Conservation (phyloP, 2,329 filamentous ascomycete species). For the Elsinoe arachidis region DNA sequence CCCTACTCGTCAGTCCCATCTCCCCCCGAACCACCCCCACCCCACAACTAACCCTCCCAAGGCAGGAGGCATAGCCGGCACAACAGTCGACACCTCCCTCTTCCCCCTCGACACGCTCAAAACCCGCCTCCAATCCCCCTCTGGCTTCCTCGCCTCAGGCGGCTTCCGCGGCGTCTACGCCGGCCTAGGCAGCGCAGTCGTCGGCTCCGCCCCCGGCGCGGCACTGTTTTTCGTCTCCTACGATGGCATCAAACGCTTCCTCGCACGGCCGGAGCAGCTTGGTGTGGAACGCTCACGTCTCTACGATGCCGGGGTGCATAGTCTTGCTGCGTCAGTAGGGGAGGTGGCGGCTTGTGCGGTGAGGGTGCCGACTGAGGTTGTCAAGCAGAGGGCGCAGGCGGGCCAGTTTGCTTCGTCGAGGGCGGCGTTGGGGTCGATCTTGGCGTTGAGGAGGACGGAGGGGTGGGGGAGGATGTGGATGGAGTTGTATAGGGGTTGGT, state of each 20-base stretch:
- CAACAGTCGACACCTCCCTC: slow-evolving; percentile 91
- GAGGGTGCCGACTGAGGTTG: slow-evolving; percentile 87
- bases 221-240: slow-evolving; percentile 74
- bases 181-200: slow-evolving; percentile 78
- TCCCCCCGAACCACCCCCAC: too few relatives aligned
- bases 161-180: slow-evolving; percentile 90
- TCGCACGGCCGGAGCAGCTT: neutral
- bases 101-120: slow-evolving; percentile 98
- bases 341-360: slow-evolving; percentile 90
- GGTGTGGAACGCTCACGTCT: neutral
- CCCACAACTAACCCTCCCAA: slow-evolving; percentile 24
- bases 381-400: slow-evolving; percentile 95
- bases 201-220: slow-evolving; percentile 86
- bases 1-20: neutral
- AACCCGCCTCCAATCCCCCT: slow-evolving; percentile 81
- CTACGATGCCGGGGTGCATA: slow-evolving; percentile 50
- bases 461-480: slow-evolving; percentile 55
- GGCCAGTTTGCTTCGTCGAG: slow-evolving; percentile 65
- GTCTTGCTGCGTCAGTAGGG: slow-evolving; percentile 75
- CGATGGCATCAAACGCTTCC: slow-evolving; percentile 22
- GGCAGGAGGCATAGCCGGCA: slow-evolving; percentile 85
- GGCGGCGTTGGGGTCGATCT: slow-evolving; percentile 61
- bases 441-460: slow-evolving; percentile 33
- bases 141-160: slow-evolving; percentile 70
- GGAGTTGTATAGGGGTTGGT: slow-evolving; percentile 86